A percentile compares a stretch with the other conserved stretches of the same genome.
phyloP scores from a whole-genome alignment of 2,329 filamentous ascomycete species.

The Juglanconis oblonga region DNA sequence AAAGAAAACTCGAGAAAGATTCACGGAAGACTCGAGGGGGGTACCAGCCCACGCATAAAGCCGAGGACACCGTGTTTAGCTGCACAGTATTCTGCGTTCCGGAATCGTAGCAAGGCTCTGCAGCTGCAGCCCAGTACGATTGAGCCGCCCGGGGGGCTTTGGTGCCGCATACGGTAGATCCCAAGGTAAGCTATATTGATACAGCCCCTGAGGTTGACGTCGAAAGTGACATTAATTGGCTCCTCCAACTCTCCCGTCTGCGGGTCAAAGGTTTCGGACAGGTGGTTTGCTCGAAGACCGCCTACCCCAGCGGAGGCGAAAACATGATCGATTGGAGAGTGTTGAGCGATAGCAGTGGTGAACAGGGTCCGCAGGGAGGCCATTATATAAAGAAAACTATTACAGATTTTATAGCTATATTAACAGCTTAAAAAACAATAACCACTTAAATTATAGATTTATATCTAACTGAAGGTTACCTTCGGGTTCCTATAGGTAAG shows the following conservation, averaged over 20 bases:
- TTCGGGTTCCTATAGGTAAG: too few relatives aligned
- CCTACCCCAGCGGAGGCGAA: constrained; percentile 1
- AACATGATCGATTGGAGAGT: background rate
- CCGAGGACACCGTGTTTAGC: constrained; percentile 1
- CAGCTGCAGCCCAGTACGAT: background rate
- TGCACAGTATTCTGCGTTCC: background rate
- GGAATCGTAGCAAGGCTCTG: background rate
- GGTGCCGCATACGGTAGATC: background rate
- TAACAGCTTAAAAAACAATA: too few relatives aligned
- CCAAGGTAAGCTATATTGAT: constrained; percentile 5
- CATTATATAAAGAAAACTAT: too few relatives aligned
- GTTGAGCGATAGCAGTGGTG: background rate
- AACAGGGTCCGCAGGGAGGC: background rate
- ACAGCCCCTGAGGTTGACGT: background rate
- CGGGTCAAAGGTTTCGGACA: background rate
- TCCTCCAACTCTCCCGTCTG: background rate
- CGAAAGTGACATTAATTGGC: background rate
- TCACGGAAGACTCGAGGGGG: background rate
- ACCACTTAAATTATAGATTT: background rate
- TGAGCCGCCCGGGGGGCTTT: background rate
- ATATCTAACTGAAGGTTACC: too few relatives aligned
- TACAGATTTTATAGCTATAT: too few relatives aligned
- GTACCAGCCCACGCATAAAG: background rate
- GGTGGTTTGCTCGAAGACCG: background rate
- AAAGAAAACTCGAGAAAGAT: too few relatives aligned